Base-by-base conservation (phyloP, 306 rosid genomes). In the Sicyos edulis region DNA sequence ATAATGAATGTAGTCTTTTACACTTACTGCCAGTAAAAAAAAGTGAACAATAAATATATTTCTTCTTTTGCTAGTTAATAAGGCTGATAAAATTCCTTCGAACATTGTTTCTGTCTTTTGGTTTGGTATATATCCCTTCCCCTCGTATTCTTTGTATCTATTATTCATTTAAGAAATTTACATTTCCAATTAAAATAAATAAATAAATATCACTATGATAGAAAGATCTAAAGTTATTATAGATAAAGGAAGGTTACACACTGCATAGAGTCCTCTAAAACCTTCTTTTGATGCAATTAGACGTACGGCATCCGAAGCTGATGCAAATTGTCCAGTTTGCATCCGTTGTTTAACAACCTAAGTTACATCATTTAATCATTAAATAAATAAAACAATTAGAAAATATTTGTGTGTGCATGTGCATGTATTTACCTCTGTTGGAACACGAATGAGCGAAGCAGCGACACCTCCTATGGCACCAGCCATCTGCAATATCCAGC, bases 341-440 rank as follows among this genome's bases (percentile, higher is more conserved):
- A 92, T 92, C 73, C 98, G 86, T 84, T 92, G 98, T 86, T 92
- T 92, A 61, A 92, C 92, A 85, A 92, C 98, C 98, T 92, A 79
- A 71, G 78, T 68, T 73, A 51, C 71, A 70, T 19, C 54, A 60
- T 42, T 21, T 73, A 55, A 64, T 74, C 78, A 69, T 34, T 24
- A 74, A 74, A 80, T 24, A 74, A 74, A 80, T 24, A 63, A 49
- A 64, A 19, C 17, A 54, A 29, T 19, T 53, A 58, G 58, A 60
- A 77, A 58, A 74, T 15, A n/a, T 32, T 1, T 22, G n/a, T n/a
- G 24, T 63, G 52, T 10, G 10, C 5, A 14, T 49, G 16, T 13
- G 53, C 51, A 63, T 54, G 44, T 58, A 61, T 50, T 45, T 81
- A 92, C 98, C 98, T 92, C 98, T 22, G 98, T 92, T 64, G 98